Percentiles rank a stretch among this genome's conserved stretches.
Conservation (phyloP, 495 filamentous ascomycete genomes). For the Staphylotrichum longicolle region DNA sequence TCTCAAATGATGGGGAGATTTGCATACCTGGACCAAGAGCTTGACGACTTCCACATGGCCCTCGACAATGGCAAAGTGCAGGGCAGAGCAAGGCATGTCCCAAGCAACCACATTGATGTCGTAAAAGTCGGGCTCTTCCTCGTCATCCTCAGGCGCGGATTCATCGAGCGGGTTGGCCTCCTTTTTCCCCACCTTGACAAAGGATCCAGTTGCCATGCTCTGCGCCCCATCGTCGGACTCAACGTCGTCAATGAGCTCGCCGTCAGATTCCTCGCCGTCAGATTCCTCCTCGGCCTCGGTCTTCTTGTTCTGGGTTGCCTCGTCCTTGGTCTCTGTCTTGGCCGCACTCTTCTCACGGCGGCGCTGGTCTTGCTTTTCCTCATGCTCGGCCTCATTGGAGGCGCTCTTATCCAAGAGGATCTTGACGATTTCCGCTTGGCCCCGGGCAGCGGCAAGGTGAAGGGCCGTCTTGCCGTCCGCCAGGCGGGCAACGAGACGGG, state of each 20-base stretch:
- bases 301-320: conserved; percentile 13
- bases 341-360: conserved; percentile 37
- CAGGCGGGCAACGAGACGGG: conserved; percentile 66
- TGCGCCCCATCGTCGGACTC: conserved; percentile 43
- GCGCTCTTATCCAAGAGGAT: conserved; percentile 67
- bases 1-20: neutral
- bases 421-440: conserved; percentile 63
- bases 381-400: conserved; percentile 65
- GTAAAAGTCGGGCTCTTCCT: conserved; percentile 71
- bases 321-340: conserved; percentile 17
- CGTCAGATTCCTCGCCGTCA: conserved; percentile 37
- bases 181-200: conserved; percentile 58
- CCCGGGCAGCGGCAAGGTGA: conserved; percentile 70
- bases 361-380: conserved; percentile 52
- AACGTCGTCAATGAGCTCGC: conserved; percentile 42
- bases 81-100: conserved; percentile 66
- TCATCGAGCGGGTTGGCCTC: conserved; percentile 36
- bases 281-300: conserved; percentile 16
- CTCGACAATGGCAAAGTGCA: conserved; percentile 73
- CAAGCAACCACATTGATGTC: conserved; percentile 72
- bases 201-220: conserved; percentile 60
- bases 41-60: conserved; percentile 67
- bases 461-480: conserved; percentile 77
- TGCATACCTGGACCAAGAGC: conserved; percentile 56
- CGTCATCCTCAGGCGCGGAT: conserved; percentile 49